Percentiles rank a stretch among this genome's conserved stretches.
These are phyloP conservation scores for Hyaloscypha finlandica DNA, from an alignment of 495 filamentous ascomycete genomes.

Conservation along the genomic window DNA sequence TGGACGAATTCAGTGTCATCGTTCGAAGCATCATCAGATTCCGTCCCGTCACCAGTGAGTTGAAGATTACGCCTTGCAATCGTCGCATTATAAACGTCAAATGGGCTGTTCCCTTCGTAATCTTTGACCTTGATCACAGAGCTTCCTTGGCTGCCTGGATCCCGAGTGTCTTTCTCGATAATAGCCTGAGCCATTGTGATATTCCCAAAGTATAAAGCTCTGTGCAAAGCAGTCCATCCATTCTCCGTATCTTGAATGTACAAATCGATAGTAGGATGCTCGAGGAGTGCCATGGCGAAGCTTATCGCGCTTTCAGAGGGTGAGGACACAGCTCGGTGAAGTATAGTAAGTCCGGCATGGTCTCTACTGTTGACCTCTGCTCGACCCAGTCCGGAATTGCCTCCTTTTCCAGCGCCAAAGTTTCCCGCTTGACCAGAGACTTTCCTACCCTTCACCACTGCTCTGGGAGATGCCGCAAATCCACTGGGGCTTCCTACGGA, in stretches of 20 bases:
- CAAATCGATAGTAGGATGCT: slow-evolving; percentile 81
- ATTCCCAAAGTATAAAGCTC: slow-evolving; percentile 92
- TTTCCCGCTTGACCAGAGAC: slow-evolving; percentile 36
- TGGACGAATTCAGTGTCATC: slow-evolving; percentile 29
- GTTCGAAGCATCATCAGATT: slow-evolving; percentile 44
- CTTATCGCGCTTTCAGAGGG: slow-evolving; percentile 61
- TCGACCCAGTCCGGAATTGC: slow-evolving; percentile 19
- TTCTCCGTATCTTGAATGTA: slow-evolving; percentile 86
- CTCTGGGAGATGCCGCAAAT: slow-evolving; percentile 49
- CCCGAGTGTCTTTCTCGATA: slow-evolving; percentile 70
- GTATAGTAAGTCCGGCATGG: slow-evolving; percentile 72
- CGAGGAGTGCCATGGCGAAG: slow-evolving; percentile 77
- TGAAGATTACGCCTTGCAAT: slow-evolving; percentile 62
- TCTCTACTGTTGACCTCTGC: slow-evolving; percentile 83
- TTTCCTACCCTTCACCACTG: slow-evolving; percentile 47
- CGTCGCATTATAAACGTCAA: slow-evolving; percentile 85
- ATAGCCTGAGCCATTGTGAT: slow-evolving; percentile 80
- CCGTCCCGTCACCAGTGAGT: slow-evolving; percentile 28
- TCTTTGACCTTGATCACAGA: slow-evolving; percentile 93
- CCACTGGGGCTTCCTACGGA: slow-evolving; percentile 27
- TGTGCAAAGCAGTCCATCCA: slow-evolving; percentile 93
- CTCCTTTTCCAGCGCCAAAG: slow-evolving; percentile 11
- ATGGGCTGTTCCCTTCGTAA: slow-evolving; percentile 89
- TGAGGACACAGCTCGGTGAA: slow-evolving; percentile 82
- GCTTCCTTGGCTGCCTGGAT: slow-evolving; percentile 55